Conservation (phyloP, 345 rosid genomes). For the Boechera divaricarpa region DNA sequence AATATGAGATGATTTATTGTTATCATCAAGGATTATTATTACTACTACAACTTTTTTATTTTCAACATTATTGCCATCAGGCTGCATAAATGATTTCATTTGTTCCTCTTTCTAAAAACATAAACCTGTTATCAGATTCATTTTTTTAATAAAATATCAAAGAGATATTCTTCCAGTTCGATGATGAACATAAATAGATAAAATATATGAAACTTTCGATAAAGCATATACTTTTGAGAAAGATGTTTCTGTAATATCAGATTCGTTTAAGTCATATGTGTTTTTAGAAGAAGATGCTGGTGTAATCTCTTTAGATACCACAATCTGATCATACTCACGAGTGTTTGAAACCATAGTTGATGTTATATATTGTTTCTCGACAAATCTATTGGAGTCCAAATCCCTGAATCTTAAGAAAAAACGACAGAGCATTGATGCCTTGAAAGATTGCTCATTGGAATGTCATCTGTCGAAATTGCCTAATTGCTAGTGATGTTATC, state of each 20-base stretch:
- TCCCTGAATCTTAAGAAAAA: not conserved
- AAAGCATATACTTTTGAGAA: slow-evolving; percentile 21
- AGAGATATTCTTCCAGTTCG: not conserved
- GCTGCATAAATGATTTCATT: slow-evolving; percentile 35
- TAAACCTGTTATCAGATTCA: slow-evolving; percentile 14
- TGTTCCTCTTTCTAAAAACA: slow-evolving; percentile 43
- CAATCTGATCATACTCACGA: not conserved
- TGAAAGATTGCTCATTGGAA: no score
- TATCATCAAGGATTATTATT: not conserved
- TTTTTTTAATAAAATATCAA: not conserved
- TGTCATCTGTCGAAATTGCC: not conserved
- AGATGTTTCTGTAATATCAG: slow-evolving; percentile 37
- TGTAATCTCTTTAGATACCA: not conserved
- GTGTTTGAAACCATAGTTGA: slow-evolving; percentile 17
- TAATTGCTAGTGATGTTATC: slow-evolving; percentile 7
- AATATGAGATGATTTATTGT: not conserved
- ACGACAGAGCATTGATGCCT: no score
- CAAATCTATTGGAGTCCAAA: not conserved
- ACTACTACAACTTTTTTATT: not conserved
- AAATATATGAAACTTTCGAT: slow-evolving; percentile 35
- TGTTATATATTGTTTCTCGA: not conserved
- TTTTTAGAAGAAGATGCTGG: not conserved
- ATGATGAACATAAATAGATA: not conserved
- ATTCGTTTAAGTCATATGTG: slow-evolving; percentile 25
- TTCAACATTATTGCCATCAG: not conserved